Base-by-base conservation (phyloP, 2,329 filamentous ascomycete species). In the Fusarium penzigii region DNA sequence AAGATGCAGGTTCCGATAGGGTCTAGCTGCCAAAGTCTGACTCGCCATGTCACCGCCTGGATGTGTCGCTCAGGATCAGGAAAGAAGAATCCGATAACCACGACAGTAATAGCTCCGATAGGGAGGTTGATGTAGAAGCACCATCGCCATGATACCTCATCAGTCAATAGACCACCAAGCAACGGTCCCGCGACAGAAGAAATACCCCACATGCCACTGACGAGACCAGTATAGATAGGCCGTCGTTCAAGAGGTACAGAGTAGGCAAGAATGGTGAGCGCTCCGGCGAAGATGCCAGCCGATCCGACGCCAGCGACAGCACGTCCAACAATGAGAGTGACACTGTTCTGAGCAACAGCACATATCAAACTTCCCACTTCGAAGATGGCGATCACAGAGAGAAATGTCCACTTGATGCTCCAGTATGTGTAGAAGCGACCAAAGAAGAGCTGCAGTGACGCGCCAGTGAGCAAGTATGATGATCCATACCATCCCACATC, bases 401-500 rank as follows among this genome's bases (percentile, higher is more conserved):
- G 53, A 53, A 72, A 77, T 3, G 73, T 68, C 54, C 65, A 70
- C 54, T 77, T 77, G 59, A 75, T 70, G 53, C 68, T 68, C 60
- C 69, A 76, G 51, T 77, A 77, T 14, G 72, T 78, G 58, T 77
- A 79, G 40, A 78, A 55, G 48, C 75, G 76, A 34, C 72, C 72
- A 48, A 70, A 72, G 32, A 71, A 64, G 7, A 75, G 63, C 51
- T 76, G 73, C 14, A 76, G 68, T 1, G 73, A 70, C 29, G 71
- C 66, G 5, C 70, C 67, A 3, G 75, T 74, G 29, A 78, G 69
- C 56, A 76, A 66, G 56, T 76, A 75, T 39, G 74, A 70, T 6
- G 64, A 72, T 3, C 75, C 77, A 52, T 81, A 80, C 78, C 78
- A 81, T 43, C 75, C 76, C 11, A 81, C 72, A 49, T 80, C 76